Conservation (phyloP, 176 grass and related monocot genomes). For the Oryza glumipatula region DNA sequence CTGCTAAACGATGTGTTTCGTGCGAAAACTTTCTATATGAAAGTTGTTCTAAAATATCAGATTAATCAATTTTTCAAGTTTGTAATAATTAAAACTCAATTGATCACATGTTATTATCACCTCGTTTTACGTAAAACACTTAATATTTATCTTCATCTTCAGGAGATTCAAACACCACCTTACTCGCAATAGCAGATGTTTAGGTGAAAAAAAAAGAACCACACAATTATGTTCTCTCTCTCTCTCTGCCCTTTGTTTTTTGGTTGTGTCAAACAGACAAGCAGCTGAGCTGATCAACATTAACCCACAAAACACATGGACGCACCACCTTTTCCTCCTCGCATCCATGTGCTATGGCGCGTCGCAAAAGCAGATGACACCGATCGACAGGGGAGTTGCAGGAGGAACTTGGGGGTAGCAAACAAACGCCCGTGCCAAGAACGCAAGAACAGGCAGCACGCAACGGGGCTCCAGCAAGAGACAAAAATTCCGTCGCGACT, state of each 20-base stretch:
- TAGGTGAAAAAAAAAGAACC: neutral
- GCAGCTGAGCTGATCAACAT: neutral
- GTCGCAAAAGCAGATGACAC: neutral
- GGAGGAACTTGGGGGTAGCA: neutral
- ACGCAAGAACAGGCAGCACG: slow-evolving; percentile 22
- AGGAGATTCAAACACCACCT: neutral
- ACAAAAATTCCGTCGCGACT: neutral
- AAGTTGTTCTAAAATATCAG: too few relatives aligned
- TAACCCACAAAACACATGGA: neutral
- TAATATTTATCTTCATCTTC: too few relatives aligned
- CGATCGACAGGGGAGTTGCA: neutral
- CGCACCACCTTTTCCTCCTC: neutral
- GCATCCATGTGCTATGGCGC: slow-evolving; percentile 21
- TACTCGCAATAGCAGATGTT: neutral
- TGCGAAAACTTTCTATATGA: too few relatives aligned
- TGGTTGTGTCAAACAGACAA: neutral
- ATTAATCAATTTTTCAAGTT: too few relatives aligned
- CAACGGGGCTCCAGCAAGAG: neutral
- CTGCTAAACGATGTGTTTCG: too few relatives aligned
- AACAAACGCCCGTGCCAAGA: slow-evolving; percentile 40
- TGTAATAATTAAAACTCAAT: too few relatives aligned
- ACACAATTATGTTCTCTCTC: neutral
- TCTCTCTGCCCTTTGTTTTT: neutral
- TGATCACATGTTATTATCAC: too few relatives aligned
- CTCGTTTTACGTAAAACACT: too few relatives aligned